Conservation (phyloP, 805 yeast genomes). For the Jamesozyma jinghongensis region DNA sequence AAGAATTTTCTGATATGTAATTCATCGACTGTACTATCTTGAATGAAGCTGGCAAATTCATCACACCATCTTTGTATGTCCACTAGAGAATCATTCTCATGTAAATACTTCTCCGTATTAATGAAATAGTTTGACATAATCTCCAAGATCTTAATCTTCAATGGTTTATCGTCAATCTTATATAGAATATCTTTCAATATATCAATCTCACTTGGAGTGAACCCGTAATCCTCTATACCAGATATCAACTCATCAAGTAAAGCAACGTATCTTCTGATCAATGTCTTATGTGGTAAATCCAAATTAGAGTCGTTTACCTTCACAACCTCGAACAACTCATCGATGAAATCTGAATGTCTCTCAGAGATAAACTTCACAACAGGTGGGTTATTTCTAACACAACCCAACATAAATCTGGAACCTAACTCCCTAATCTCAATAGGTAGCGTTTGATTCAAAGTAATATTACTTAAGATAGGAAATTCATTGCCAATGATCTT, state of each 20-base stretch:
- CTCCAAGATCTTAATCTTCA: constrained; percentile 25
- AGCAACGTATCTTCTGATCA: constrained; percentile 24
- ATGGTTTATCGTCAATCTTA: constrained; percentile 14
- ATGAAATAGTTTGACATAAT: constrained; percentile 17
- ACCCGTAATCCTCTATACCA: constrained; percentile 6
- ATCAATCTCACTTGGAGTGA: constrained; percentile 10
- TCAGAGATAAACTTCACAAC: constrained; percentile 37
- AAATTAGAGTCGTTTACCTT: constrained; percentile 1
- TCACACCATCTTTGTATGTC: constrained; percentile 20
- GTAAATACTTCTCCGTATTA: constrained; percentile 5
- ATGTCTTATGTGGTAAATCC: not conserved
- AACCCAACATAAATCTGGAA: constrained; percentile 52
- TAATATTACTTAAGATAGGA: constrained; percentile 10
- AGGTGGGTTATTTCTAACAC: constrained; percentile 65
- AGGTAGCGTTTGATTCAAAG: constrained; percentile 13
- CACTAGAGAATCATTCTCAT: not conserved
- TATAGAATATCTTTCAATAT: constrained; percentile 13
- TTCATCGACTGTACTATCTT: constrained; percentile 29
- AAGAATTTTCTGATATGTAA: constrained; percentile 37
- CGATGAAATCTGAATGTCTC: constrained; percentile 32
- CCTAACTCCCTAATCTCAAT: constrained; percentile 38
- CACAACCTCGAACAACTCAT: constrained; percentile 24
- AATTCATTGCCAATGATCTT: constrained; percentile 33
- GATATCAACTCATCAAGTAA: constrained; percentile 21
- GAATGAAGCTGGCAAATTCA: constrained; percentile 20